Evolutionary conservation across 2,329 filamentous ascomycete genomes (phyloP).

Genomic region (Drechslerella dactyloides): DNA sequence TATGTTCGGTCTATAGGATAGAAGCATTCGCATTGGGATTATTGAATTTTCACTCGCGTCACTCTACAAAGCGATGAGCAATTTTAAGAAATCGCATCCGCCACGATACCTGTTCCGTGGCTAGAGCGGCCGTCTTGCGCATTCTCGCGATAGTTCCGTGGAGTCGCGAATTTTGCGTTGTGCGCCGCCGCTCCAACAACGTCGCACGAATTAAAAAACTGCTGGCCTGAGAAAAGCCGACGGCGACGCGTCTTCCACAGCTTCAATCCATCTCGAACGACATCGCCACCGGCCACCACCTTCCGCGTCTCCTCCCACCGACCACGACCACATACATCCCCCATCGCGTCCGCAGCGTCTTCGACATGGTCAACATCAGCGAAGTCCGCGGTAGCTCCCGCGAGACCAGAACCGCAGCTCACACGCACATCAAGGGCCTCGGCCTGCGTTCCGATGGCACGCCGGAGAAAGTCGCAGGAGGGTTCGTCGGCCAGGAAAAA

Average conservation of each 20-base stretch:
- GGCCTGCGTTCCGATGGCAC: conserved; percentile 84
- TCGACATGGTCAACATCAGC: conserved; percentile 47
- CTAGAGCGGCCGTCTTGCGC: too few species aligned
- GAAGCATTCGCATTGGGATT: too few species aligned
- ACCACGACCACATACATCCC: conserved; percentile 14
- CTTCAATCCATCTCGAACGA: conserved; percentile 15
- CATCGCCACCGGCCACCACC: conserved; percentile 5
- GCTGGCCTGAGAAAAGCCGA: conserved; percentile 21
- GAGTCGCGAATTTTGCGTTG: conserved; percentile 38
- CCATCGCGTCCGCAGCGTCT: conserved; percentile 8
- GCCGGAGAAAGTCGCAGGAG: conserved; percentile 77
- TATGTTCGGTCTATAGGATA: too few species aligned
- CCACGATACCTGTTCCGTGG: too few species aligned
- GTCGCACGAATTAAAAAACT: conserved; percentile 37
- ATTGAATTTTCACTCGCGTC: too few species aligned
- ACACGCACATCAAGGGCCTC: conserved; percentile 96
- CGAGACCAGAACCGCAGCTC: conserved; percentile 84
- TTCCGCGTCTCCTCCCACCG: not conserved
- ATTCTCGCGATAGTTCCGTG: not conserved
- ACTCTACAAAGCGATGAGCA: too few species aligned
- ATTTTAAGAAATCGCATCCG: too few species aligned
- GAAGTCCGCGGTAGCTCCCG: conserved; percentile 43
- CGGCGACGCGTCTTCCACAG: conserved; percentile 42
- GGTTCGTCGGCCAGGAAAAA: conserved; percentile 86
- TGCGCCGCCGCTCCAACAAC: conserved; percentile 32